Percentiles rank a stretch among this genome's conserved stretches.
Evolutionary conservation across 129 eudicot species (phyloP).

Genomic region (Gnaphalium uliginosum): DNA sequence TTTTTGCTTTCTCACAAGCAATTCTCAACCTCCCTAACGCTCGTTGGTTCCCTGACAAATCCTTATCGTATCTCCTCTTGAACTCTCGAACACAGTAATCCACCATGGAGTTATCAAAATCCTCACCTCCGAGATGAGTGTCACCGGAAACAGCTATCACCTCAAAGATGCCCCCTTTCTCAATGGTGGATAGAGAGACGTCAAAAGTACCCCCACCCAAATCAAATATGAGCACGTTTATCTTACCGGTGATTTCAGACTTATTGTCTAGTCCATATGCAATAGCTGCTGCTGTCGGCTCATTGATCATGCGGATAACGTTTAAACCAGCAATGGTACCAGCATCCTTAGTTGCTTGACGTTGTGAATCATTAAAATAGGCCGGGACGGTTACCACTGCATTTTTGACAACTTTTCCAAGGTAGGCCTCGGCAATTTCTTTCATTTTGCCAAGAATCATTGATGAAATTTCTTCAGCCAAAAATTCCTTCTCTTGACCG

Average conservation of each 20-base stretch:
- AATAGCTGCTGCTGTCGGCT: not conserved
- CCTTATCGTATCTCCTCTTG: too few species aligned
- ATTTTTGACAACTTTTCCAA: not conserved
- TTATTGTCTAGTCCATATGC: not conserved
- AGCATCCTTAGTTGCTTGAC: not conserved
- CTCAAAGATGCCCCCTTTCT: not conserved
- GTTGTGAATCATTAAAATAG: not conserved
- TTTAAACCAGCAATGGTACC: not conserved
- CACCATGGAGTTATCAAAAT: not conserved
- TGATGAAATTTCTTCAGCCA: conserved; percentile 3
- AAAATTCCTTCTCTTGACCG: not conserved
- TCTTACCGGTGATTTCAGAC: not conserved
- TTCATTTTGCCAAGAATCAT: not conserved
- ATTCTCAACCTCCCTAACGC: too few species aligned
- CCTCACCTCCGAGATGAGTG: conserved; percentile 5
- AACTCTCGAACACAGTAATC: too few species aligned
- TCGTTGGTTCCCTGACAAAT: too few species aligned
- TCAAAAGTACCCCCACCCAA: too few species aligned
- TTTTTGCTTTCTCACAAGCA: too few species aligned
- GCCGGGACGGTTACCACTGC: not conserved
- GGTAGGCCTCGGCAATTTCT: not conserved
- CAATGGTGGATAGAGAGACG: not conserved
- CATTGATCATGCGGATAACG: not conserved
- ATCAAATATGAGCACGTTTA: not conserved
- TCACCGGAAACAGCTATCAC: not conserved